phyloP scores from a whole-genome alignment of 371 early-diverging fungal species.

The Lichtheimia ramosa region DNA sequence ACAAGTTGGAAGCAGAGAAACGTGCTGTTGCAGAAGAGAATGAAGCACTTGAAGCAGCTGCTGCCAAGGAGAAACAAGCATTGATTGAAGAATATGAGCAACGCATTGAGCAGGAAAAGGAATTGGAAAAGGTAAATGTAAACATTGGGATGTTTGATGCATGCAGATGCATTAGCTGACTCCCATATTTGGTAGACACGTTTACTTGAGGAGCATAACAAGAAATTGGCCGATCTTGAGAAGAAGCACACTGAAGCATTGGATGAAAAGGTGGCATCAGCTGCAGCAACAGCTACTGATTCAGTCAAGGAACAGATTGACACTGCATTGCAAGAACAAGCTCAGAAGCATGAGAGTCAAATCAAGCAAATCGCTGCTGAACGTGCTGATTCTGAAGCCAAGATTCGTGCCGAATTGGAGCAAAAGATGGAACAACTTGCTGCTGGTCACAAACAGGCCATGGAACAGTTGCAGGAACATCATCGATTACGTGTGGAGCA shows the following conservation, averaged over 20 bases:
- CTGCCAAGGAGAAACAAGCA: constrained; percentile 7
- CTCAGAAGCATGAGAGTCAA: constrained; percentile 15
- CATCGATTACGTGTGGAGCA: constrained; percentile 28
- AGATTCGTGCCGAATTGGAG: constrained; percentile 37
- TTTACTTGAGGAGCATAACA: constrained; percentile 3
- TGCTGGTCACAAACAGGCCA: constrained; percentile 33
- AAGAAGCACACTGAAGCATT: constrained; percentile 16
- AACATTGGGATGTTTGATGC: neutral
- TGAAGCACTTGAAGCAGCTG: neutral
- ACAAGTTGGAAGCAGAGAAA: constrained; percentile 7
- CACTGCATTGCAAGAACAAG: constrained; percentile 19
- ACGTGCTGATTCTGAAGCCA: constrained; percentile 30
- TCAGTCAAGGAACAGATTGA: constrained; percentile 8
- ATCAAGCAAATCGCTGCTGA: constrained; percentile 20
- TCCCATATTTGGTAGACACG: neutral
- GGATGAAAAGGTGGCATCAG: constrained; percentile 4
- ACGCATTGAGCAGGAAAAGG: constrained; percentile 9
- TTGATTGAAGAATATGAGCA: constrained; percentile 12
- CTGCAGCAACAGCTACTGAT: neutral
- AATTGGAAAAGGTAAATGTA: constrained; percentile 18
- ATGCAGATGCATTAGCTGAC: neutral
- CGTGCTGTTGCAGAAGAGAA: constrained; percentile 1
- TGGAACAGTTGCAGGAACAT: constrained; percentile 38
- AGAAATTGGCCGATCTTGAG: constrained; percentile 5
- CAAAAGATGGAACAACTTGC: constrained; percentile 30